Evolutionary conservation across 2,329 filamentous ascomycete species (phyloP), one percentile per base, ranked within the genome.

Genomic region (Xylaria sp.): DNA sequence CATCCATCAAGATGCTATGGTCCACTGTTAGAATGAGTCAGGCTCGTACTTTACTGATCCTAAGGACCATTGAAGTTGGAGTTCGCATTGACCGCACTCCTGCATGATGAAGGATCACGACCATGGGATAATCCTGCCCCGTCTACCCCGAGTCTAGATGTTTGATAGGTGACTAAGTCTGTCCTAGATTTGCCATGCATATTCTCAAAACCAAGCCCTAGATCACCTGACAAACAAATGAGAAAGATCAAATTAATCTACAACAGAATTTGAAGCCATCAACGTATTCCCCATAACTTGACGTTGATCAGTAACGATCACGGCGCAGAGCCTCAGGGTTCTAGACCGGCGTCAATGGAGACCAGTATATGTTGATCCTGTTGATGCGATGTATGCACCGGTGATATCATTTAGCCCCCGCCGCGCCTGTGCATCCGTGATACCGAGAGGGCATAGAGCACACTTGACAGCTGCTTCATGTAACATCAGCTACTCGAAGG

Each of bases 251-350:
- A 23, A 12, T 37, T 15, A 8, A 4, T 7, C 11, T 37, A 19
- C n/a, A 19, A 40, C 7, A 3, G n/a, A 35, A 5, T 23, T 28
- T 15, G 25, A 14, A 12, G 28, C 14, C 12, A 14, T 14, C 21
- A 9, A 28, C 17, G 14, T 33, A 15, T 25, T 23, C 38, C 3
- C 3, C 19, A 33, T 37, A 3, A 19, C 17, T 54, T 40, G 57
- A 64, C 14, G 57, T 53, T 53, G 21, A 19, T 19, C 14, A 11
- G 17, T 19, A 12, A 28, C 15, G 12, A 47, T 37, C n/a, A 21
- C n/a, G 51, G 19, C 25, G 42, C 57, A 64, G 61, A 64, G 61
- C 61, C 57, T 47, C 61, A 64, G 21, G n/a, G 46, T 51, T 60
- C 46, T 57, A 53, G 57, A 60, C 19, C 42, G 17, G 9, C 9